A percentile compares a stretch with the other conserved stretches of the same genome.
These are phyloP conservation scores for Senecio squalidus DNA, from an alignment of 140 eudicot species.

Conservation along the genomic window DNA sequence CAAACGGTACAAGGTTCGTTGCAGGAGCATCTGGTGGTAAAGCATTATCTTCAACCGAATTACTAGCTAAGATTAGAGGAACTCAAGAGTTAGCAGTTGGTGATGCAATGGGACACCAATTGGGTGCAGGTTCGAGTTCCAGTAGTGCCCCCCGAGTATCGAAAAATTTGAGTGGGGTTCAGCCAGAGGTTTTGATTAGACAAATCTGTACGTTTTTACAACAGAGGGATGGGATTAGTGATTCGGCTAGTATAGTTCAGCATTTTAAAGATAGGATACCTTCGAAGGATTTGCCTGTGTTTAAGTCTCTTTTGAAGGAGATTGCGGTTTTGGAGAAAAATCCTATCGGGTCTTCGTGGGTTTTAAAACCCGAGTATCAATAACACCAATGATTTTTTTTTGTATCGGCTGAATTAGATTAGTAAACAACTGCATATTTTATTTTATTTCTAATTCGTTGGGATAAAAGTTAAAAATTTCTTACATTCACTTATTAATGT, in stretches of 20 bases:
- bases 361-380: constrained; percentile 68
- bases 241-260: constrained; percentile 66
- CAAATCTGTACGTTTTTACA: constrained; percentile 83
- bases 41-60: constrained; percentile 73
- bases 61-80: constrained; percentile 70
- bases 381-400: constrained; percentile 28
- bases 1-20: constrained; percentile 8
- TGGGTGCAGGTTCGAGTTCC: constrained; percentile 44
- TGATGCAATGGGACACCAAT: constrained; percentile 81
- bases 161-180: constrained; percentile 47
- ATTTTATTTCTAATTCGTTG: too few relatives aligned
- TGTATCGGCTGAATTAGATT: too few relatives aligned
- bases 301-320: constrained; percentile 85
- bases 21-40: constrained; percentile 80
- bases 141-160: constrained; percentile 18
- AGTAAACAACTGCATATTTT: too few relatives aligned
- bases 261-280: constrained; percentile 79
- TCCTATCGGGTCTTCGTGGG: constrained; percentile 66
- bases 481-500: too few relatives aligned
- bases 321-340: constrained; percentile 71
- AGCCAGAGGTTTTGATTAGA: constrained; percentile 76
- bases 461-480: too few relatives aligned
- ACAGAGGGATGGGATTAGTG: constrained; percentile 62
- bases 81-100: constrained; percentile 61
- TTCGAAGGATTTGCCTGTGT: constrained; percentile 69